These are phyloP conservation scores for Mediolabrus comicus DNA, from an alignment of 108 stramenopile species.

Conservation along the genomic window DNA sequence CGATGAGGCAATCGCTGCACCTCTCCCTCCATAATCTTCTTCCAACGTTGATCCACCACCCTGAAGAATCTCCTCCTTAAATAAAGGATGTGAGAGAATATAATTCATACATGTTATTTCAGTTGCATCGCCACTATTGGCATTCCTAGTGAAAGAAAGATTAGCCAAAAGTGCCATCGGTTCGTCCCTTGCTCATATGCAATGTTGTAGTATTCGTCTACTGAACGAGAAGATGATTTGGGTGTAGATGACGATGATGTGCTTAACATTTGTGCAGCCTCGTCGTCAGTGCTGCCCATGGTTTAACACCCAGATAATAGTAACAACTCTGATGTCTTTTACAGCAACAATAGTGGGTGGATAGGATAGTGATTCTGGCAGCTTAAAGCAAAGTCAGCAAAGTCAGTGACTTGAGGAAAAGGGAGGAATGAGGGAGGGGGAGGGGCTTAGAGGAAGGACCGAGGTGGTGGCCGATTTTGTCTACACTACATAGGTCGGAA, in stretches of 20 bases:
- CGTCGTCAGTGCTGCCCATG: background rate
- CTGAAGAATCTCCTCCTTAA: conserved; percentile 10
- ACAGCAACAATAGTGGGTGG: too few relatives aligned
- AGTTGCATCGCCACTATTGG: conserved; percentile 9
- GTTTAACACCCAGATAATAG: too few relatives aligned
- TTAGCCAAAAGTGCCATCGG: conserved; percentile 4
- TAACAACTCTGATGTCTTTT: too few relatives aligned
- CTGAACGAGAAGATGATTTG: background rate
- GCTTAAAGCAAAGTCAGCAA: too few relatives aligned
- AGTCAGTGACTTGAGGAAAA: too few relatives aligned
- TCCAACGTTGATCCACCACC: background rate
- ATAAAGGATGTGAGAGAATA: conserved; percentile 6
- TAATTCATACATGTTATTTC: conserved; percentile 13
- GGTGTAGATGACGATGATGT: background rate
- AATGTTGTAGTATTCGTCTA: conserved; percentile 7
- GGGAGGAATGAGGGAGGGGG: too few relatives aligned
- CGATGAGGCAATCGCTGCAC: conserved; percentile 8
- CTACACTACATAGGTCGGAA: too few relatives aligned
- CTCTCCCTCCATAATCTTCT: conserved; percentile 8
- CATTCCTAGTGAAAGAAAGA: conserved; percentile 8
- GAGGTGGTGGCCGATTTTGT: too few relatives aligned
- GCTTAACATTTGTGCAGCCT: background rate
- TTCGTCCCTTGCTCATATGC: conserved; percentile 5
- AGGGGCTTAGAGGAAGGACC: too few relatives aligned
- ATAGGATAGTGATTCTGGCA: too few relatives aligned